These are phyloP conservation scores for Xylariales sp. DNA, from an alignment of 2,329 filamentous ascomycete genomes.

Conservation along the genomic window DNA sequence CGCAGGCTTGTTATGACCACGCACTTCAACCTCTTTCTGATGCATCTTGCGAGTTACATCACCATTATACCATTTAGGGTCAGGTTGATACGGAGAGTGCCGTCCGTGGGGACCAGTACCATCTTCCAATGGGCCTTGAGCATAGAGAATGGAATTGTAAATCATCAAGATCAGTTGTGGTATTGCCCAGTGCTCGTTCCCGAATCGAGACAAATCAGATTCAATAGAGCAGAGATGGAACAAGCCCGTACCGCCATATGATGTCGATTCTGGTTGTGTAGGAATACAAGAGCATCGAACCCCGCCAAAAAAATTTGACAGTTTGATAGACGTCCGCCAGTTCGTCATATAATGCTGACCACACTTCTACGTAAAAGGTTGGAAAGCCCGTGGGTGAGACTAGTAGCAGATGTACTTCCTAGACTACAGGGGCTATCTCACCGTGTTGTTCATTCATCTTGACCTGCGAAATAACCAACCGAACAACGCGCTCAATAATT, in stretches of 20 bases:
- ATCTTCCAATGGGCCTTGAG: conserved; percentile 37
- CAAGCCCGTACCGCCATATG: conserved; percentile 10
- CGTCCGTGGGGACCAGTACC: conserved; percentile 32
- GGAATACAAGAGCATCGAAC: conserved; percentile 35
- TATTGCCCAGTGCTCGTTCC: conserved; percentile 9
- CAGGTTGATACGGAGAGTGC: conserved; percentile 39
- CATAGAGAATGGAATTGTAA: conserved; percentile 37
- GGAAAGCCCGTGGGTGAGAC: neutral
- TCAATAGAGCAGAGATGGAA: conserved; percentile 33
- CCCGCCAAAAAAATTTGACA: conserved; percentile 54
- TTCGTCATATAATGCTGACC: neutral
- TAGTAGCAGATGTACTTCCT: neutral
- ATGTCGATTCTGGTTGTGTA: conserved; percentile 26
- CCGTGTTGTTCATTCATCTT: neutral
- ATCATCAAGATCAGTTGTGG: conserved; percentile 20
- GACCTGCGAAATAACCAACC: neutral
- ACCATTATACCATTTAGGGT: conserved; percentile 41
- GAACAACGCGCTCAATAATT: neutral
- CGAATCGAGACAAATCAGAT: conserved; percentile 29
- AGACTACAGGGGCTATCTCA: conserved; percentile 1
- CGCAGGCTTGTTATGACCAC: conserved; percentile 38
- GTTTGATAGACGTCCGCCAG: conserved; percentile 19
- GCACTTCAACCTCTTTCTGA: conserved; percentile 41
- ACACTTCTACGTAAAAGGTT: neutral
- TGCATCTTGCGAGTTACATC: conserved; percentile 41